Base-by-base conservation (phyloP, 164 flowering plant genomes). In the Protea cynaroides region DNA sequence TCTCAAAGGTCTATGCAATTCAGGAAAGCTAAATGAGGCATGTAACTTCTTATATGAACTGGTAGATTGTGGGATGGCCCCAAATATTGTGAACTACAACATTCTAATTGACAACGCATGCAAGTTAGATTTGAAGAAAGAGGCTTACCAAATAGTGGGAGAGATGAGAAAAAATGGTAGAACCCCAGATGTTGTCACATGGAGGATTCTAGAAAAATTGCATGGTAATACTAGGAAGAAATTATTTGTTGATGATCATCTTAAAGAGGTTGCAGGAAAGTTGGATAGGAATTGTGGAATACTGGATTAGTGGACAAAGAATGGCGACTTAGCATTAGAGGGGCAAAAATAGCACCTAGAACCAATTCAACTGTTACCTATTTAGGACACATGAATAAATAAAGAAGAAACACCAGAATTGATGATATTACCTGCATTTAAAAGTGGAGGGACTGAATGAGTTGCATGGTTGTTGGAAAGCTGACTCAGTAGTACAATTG, bases 111-210 rank as follows among this genome's bases (percentile, higher is more conserved):
- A 84, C 59, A 55, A 65, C 52, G 92, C 93, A 58, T 85, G 89
- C 76, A 85, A 78, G 69, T 77, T 79, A 54, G 94, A 96, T 34
- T 71, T 83, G 75, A 88, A 79, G 74, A 82, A 64, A 64, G 87
- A 85, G 59, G 99, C 96, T 46, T 89, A 94, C 71, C 82, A 80
- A 69, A 76, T 92, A 58, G 47, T 92, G 7, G 75, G 83, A 51
- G 97, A 94, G 73, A 88, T 89, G 96, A 80, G 71, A 69, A 85
- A 78, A 71, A 91, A 86, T 77, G 96, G 94, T 17, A 23, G 89
- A 64, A 72, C 49, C 13, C 97, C 96, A 2, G 97, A 94, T 80
- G 81, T 92, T 38, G 85, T 88, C 25, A 86, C 99, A 19, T 94
- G 97, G 99, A 85, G 99, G 79, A 84, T 81, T 65, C 82, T 92